phyloP scores from a whole-genome alignment of 176 grass and related monocot species.

The Avena sativa region DNA sequence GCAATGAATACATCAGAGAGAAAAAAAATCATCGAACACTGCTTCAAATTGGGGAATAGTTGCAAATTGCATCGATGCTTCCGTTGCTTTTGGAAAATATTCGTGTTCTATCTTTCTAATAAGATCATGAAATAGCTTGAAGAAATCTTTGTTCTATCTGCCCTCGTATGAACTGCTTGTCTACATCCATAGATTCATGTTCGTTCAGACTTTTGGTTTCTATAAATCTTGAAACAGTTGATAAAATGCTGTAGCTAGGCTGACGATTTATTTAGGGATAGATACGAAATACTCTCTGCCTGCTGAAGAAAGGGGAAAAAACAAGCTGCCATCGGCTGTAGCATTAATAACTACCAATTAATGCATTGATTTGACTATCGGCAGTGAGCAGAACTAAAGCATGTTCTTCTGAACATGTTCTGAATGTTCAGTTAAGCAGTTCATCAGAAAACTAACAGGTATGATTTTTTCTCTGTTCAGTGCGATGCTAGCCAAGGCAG shows the following conservation, averaged over 20 bases:
- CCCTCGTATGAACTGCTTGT: neutral
- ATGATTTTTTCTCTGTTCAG: slow-evolving; percentile 41
- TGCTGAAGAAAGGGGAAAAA: neutral
- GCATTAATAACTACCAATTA: neutral
- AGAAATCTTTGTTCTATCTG: neutral
- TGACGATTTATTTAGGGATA: no score
- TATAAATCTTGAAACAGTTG: neutral
- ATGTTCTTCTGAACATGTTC: neutral
- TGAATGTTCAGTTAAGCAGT: neutral
- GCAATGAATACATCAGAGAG: neutral
- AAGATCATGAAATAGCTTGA: neutral
- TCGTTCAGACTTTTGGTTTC: neutral
- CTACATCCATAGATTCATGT: neutral
- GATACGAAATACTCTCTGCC: neutral
- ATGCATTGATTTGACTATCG: neutral
- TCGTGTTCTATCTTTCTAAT: neutral
- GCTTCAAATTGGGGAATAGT: neutral
- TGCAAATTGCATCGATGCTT: slow-evolving; percentile 19
- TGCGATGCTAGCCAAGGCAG: slow-evolving; percentile 58
- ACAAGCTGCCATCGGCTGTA: neutral
- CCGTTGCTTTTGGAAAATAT: neutral
- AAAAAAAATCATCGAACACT: neutral
- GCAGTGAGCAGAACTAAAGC: neutral
- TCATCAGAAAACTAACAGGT: slow-evolving; percentile 3
- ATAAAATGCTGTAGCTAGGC: neutral